Evolutionary conservation across 768 basidiomycete species (phyloP), one percentile per base, ranked within the genome.

Genomic region (Lentinula sp.): DNA sequence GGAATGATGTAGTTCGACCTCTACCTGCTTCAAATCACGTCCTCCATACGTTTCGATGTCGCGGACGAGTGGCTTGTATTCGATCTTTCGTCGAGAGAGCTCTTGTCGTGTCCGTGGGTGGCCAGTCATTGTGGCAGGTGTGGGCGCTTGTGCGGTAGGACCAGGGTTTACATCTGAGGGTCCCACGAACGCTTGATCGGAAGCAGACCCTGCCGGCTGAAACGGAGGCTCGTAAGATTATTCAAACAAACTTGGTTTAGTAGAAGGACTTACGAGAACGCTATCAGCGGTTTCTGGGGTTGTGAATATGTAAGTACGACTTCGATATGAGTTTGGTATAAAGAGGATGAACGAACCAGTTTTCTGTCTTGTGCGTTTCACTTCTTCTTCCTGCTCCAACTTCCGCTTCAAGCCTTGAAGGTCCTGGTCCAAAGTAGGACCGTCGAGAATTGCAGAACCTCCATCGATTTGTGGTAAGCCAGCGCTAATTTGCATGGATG

Each of bases 51-150:
- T 87, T 36, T 89, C 85, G 49, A 90, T 71, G 64, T 90, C 88
- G 15, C 91, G 88, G 9, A 82, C 85, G 16, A 92, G 77, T 0
- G 95, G 95, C 35, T 90, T 78, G 71, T 95, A 97, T 75, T 93
- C 91, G 65, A 97, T 88, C 75, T 90, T 95, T 64, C 90, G 86
- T 61, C 89, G 83, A 37, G 84, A 79, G 57, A 83, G 75, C 70
- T 81, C 83, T 57, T 76, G 74, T 54, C 77, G 80, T 37, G 79
- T 66, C 63, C 76, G 76, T 46, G 72, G 67, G 13, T 77, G 66
- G 48, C 60, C 65, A 46, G 69, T 66, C 65, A 73, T 69, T 28
- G 70, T 53, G 49, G 69, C 58, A 41, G 33, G 10, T 23, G 57
- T 41, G 20, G 59, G 50, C 59, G 57, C 36, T 39, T 57, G 67